Evolutionary conservation across 208 protist species (phyloP), one percentile per base, ranked within the genome.

Genomic region (Phytomonas sp.): DNA sequence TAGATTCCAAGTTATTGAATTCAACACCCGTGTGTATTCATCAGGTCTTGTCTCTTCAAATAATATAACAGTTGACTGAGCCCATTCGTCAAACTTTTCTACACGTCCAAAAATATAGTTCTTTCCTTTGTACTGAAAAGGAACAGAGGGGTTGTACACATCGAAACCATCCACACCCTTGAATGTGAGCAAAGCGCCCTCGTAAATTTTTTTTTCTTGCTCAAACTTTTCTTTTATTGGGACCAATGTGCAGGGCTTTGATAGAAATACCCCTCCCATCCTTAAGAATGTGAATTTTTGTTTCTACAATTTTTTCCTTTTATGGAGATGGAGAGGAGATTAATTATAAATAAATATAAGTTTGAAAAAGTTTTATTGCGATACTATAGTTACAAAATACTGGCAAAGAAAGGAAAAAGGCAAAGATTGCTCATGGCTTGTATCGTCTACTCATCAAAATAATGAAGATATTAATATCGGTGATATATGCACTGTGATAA

Each of bases 91-190:
- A 59, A 75, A 79, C 42, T 68, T 59, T 71, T 87, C 81, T 23
- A 87, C 67, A 59, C 82, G 82, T 29, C 82, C 82, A 63, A 77
- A 87, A 49, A 87, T 83, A 76, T 87, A 76, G 34, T 31, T 32
- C 71, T 77, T 80, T 29, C 82, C 82, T 45, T 75, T 70, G 78
- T 84, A 87, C 32, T 29, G 33, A 71, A 87, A 87, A 2, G 82
- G 82, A 12, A 84, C 76, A 34, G 82, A 87, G 67, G 78, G 83
- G 72, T 87, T 87, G 73, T 87, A 87, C 52, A 87, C 82, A 64
- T 87, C 82, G 26, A 59, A 69, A 14, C 78, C 82, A n/a, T 83
- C 82, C n/a, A 84, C 78, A 31, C 82, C 79, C 59, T 77, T 77
- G 63, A 87, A 83, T 29, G 82, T 84, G 49, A 84, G 74, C 12